Base-by-base conservation (phyloP, 2,329 filamentous ascomycete genomes). In the Macroventuria anomochaeta region DNA sequence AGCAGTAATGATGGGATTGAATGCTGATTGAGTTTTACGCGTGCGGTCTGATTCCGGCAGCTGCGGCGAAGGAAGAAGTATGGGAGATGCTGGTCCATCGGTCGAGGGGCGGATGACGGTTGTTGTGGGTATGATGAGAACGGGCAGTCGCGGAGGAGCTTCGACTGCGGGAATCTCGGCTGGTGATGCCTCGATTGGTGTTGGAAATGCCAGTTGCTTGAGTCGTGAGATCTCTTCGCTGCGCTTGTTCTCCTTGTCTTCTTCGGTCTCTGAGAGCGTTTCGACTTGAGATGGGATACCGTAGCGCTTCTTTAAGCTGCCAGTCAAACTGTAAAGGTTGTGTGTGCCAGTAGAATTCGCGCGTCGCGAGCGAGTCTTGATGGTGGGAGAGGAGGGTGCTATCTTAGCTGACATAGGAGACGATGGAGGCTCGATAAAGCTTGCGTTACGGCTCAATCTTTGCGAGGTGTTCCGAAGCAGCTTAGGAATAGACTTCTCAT, bases 291-390 rank as follows among this genome's bases (percentile, higher is more conserved):
- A 60, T 2, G 61, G 60, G 11, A 72, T 62, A 4, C 67, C 66
- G 32, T 68, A 68, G 18, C 67, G 67, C 51, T 62, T 69, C 34
- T 68, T 63, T 43, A 63, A 58, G 42, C 68, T 71, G 7, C 67
- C 67, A 5, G 58, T 66, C 43, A 62, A 62, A 37, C 59, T 62
- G 25, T 57, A 56, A 5, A 69, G 44, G 15, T 70, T 67, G 12
- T 64, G 65, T 11, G 65, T 69, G 25, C 70, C 72, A 8, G 68
- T 71, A 5, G 72, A 72, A 20, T 73, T 72, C 12, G 72, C 69
- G 25, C 72, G 68, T 23, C 70, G 66, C 8, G 65, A 41, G 20
- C 71, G 71, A 15, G 67, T 67, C 37, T 65, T 70, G 12, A 59
- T 25, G 0, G 47, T 47, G 3, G 70, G 63, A 6, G 65, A 65